Evolutionary conservation across 306 rosid genomes (phyloP), one percentile per base, ranked within the genome.

Genomic region (Psophocarpus tetragonolobus): DNA sequence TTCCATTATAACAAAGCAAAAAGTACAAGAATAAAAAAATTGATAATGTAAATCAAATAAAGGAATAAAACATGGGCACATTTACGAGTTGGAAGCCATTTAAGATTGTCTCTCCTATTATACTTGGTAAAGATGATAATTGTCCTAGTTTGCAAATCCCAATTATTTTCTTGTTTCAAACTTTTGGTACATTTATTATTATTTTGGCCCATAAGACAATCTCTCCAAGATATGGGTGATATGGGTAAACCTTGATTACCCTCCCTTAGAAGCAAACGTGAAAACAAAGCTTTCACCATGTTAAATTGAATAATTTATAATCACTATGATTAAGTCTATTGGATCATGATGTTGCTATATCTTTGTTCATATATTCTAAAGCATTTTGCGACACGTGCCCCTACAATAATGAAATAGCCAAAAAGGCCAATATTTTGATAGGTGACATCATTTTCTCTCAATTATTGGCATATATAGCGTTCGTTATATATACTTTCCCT

Each of bases 1-100:
- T n/a, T n/a, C n/a, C 70, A 85, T 63, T 79, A 82, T 70, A 79
- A 74, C 82, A 77, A 82, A 56, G 77, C 68, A 75, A 85, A 85
- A 75, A 39, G 88, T 75, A 74, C 58, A 42, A 75, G 84, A 82
- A 82, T 85, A 74, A 53, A 78, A 68, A 79, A 29, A 66, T 26
- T 53, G 58, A 82, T 79, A 82, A 63, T 62, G 60, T 69, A 62
- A 63, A 74, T 53, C 61, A 82, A 82, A 42, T 36, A 63, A 48
- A 58, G 64, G 82, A 82, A 82, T 53, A 78, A 75, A 44, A 85
- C 73, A 82, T 13, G 23, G 9, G 58, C 66, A 77, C 81, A 74
- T 73, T 82, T 57, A 14, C 67, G 74, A 76, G 89, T 86, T 86
- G 87, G 82, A 74, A 74, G 71, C 72, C 87, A 84, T 81, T 62